Base-by-base conservation (phyloP, 2,329 filamentous ascomycete genomes). In the Colletotrichum endophyticum region DNA sequence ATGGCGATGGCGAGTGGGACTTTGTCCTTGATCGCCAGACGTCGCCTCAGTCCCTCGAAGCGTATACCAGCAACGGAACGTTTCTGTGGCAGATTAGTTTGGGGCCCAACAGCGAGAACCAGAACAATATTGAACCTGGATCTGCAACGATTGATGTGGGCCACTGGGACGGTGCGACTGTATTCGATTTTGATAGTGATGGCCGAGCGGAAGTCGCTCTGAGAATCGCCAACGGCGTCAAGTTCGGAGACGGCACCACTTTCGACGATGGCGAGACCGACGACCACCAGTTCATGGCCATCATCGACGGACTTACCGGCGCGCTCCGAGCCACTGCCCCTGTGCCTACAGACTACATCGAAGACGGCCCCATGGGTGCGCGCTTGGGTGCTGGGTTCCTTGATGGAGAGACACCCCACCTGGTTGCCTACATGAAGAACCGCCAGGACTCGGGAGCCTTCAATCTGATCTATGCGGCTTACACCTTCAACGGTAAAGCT, bases 141-240 rank as follows among this genome's bases (percentile, higher is more conserved):
- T 73, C 79, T 4, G 72, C 79, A 4, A 61, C 79, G 6, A 75
- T 78, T 27, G 66, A 80, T 12, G 72, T 81, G 2, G 79, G 79
- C 1, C 77, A 81, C 61, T 80, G 78, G 78, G 79, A 81, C 22
- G 78, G 79, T 3, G 78, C 77, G 8, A 81, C 79, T 13, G 79
- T 81, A 5, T 81, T 78, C 16, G 79, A 81, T 56, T 79, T 81
- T 62, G 78, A 81, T 63, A 80, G 76, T 12, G 78, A 81, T 9
- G 78, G 79, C 5, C 62, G 59, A 1, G 78, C 80, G 19, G 79
- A 81, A 27, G 79, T 81, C 11, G 79, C 79, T 1, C 59, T 81
- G 8, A 77, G 79, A 16, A 79, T 80, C n/a, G 77, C 78, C 12
- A 81, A 81, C 49, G 78, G 79, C 8, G 78, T 80, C 3, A 70